Conservation (phyloP, 345 rosid species). For the Arabidopsis arenosa region DNA sequence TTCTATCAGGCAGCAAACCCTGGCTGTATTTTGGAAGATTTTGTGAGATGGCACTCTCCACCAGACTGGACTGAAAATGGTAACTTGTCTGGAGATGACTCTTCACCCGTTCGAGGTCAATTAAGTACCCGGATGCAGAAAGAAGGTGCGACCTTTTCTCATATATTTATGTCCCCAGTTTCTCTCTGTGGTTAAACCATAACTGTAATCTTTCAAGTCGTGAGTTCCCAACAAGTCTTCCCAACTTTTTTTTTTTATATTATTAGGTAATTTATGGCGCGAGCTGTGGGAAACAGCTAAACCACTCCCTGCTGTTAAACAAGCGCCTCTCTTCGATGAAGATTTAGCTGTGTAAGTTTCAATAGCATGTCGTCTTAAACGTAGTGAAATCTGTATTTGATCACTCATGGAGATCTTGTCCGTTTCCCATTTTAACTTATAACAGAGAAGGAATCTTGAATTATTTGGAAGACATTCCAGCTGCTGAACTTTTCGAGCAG, state of each 20-base stretch:
- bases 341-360: conserved; percentile 92
- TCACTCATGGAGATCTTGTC: conserved; percentile 28
- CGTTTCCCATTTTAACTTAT: conserved; percentile 12
- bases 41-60: conserved; percentile 99
- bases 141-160: conserved; percentile 65
- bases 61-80: conserved; percentile 94
- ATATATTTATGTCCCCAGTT: background rate
- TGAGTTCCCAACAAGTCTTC: conserved; percentile 11
- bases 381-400: conserved; percentile 18
- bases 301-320: conserved; percentile 88
- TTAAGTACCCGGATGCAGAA: conserved; percentile 95
- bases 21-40: conserved; percentile 96
- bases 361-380: conserved; percentile 23
- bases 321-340: conserved; percentile 90
- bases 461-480: conserved; percentile 74
- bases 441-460: conserved; percentile 88
- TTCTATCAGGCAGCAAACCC: conserved; percentile 91
- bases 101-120: conserved; percentile 68
- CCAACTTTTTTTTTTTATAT: background rate
- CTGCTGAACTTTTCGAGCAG: conserved; percentile 77
- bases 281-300: conserved; percentile 95
- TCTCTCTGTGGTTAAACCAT: conserved; percentile 14
- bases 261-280: conserved; percentile 90
- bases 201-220: background rate
- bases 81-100: conserved; percentile 55